A percentile compares a stretch with the other conserved stretches of the same genome.
These are phyloP conservation scores for Cystobasidium onofrii DNA, from an alignment of 768 basidiomycete species.

Conservation along the genomic window DNA sequence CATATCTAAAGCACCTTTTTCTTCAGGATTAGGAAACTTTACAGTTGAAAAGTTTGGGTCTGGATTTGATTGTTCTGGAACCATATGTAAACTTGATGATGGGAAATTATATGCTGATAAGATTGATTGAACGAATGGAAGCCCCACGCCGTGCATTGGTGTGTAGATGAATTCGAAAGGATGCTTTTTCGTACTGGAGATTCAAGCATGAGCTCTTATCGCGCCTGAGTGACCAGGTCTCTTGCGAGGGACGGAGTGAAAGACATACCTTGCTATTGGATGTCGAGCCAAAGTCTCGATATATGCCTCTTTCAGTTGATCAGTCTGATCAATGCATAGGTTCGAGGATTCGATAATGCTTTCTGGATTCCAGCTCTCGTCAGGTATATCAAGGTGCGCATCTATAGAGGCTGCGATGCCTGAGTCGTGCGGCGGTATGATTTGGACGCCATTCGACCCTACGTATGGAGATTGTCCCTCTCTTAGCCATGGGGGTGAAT, in stretches of 20 bases:
- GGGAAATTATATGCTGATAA: slow-evolving; percentile 58
- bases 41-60: slow-evolving; percentile 83
- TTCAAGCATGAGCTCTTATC: neutral
- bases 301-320: slow-evolving; percentile 57
- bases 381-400: slow-evolving; percentile 54
- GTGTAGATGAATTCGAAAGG: slow-evolving; percentile 68
- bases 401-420: slow-evolving; percentile 65
- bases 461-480: too few species aligned
- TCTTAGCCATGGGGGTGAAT: slow-evolving; percentile 31
- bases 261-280: neutral
- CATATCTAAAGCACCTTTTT: slow-evolving; percentile 63
- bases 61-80: slow-evolving; percentile 60
- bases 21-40: slow-evolving; percentile 79
- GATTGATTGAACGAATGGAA: slow-evolving; percentile 55
- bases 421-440: slow-evolving; percentile 71
- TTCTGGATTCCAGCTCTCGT: slow-evolving; percentile 48
- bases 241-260: too few species aligned
- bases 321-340: slow-evolving; percentile 51
- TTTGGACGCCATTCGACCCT: slow-evolving; percentile 50
- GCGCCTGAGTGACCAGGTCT: too few species aligned
- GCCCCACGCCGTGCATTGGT: slow-evolving; percentile 81
- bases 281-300: slow-evolving; percentile 49
- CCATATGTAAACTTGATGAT: slow-evolving; percentile 49
- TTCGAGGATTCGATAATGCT: slow-evolving; percentile 38
- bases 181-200: neutral